phyloP scores from a whole-genome alignment of 192 early-diverging fungal species.

The Coemansia aciculifera region DNA sequence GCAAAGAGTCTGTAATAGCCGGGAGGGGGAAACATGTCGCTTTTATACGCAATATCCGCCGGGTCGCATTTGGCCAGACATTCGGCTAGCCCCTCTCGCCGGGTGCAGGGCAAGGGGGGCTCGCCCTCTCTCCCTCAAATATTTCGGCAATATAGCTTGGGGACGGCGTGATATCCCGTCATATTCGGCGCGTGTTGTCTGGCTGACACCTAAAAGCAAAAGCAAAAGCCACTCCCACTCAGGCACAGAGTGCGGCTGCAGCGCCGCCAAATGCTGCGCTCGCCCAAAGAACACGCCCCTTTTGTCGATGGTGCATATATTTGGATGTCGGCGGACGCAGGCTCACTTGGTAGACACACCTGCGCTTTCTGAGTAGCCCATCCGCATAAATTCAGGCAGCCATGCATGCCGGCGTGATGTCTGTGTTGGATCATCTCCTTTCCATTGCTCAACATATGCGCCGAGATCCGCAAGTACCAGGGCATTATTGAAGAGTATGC shows the following conservation, averaged over 20 bases:
- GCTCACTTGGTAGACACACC: background rate
- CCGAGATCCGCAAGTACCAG: background rate
- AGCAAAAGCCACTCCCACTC: constrained; percentile 6
- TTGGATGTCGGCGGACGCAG: background rate
- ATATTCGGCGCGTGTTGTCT: constrained; percentile 1
- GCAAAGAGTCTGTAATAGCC: background rate
- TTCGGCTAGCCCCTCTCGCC: background rate
- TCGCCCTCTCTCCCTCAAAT: background rate
- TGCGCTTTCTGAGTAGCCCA: constrained; percentile 10
- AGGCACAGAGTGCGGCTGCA: background rate
- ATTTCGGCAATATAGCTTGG: constrained; percentile 3
- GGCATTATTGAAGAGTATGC: background rate
- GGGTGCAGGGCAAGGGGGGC: background rate
- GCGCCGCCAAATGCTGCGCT: constrained; percentile 4
- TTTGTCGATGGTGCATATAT: constrained; percentile 8
- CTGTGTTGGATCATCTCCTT: background rate
- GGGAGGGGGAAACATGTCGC: background rate
- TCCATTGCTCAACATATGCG: too few relatives aligned
- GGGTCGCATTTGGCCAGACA: background rate
- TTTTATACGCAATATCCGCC: background rate
- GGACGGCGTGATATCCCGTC: background rate
- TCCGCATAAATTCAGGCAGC: constrained; percentile 15
- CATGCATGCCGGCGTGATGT: background rate
- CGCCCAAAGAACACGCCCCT: background rate
- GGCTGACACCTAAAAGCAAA: background rate